phyloP scores from a whole-genome alignment of 768 basidiomycete species.

The Cyathus striatus region DNA sequence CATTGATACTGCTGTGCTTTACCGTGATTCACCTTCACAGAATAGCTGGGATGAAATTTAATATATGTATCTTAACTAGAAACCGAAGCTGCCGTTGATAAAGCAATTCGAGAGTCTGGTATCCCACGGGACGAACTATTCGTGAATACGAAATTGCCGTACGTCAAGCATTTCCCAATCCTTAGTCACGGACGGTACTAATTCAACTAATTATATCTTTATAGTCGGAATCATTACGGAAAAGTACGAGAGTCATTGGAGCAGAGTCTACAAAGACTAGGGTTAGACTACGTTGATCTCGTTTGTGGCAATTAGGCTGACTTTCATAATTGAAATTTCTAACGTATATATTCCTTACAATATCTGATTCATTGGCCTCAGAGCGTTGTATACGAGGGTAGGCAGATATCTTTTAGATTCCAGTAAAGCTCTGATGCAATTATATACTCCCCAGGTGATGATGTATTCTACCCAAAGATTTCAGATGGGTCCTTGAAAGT shows the following conservation, averaged over 20 bases:
- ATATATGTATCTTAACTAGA: too few species aligned
- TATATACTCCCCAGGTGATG: background rate
- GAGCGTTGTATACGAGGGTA: background rate
- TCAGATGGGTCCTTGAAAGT: background rate
- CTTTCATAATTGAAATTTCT: background rate
- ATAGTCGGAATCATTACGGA: background rate
- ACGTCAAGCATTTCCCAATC: background rate
- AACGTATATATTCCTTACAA: background rate
- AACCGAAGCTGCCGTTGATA: background rate
- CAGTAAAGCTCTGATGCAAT: background rate
- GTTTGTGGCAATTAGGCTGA: background rate
- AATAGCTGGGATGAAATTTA: too few species aligned
- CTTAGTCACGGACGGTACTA: background rate
- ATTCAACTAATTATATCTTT: background rate
- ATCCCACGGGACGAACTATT: background rate
- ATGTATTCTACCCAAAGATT: background rate
- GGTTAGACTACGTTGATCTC: background rate
- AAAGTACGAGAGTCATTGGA: background rate
- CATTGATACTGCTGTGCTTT: background rate
- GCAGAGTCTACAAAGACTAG: background rate
- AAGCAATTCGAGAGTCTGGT: background rate
- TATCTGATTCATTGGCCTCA: conserved; percentile 1
- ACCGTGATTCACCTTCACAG: background rate
- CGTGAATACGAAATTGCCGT: background rate
- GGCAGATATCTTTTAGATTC: background rate